A percentile compares a stretch with the other conserved stretches of the same genome.
Evolutionary conservation across 163 green algal genomes (phyloP).

Genomic region (Chlamydomonas reinhardtii): DNA sequence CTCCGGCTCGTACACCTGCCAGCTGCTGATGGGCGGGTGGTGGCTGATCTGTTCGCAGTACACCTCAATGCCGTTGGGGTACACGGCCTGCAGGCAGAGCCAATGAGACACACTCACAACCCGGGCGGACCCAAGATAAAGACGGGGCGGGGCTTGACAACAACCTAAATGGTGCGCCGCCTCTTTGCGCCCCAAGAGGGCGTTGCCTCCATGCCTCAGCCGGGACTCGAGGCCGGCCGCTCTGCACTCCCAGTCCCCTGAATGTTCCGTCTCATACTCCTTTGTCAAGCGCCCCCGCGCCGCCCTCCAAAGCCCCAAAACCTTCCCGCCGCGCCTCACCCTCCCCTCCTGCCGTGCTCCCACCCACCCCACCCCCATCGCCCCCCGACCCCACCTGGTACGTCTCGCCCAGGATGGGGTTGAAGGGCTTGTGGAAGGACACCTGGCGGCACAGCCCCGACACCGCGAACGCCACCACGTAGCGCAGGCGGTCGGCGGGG

Average conservation of each 20-base stretch:
- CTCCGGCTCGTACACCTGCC: constrained; percentile 67
- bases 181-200: too few species aligned
- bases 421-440: constrained; percentile 69
- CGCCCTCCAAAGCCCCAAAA: too few species aligned
- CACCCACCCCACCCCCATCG: too few species aligned
- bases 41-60: constrained; percentile 75
- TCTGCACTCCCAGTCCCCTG: too few species aligned
- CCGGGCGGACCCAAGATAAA: not conserved
- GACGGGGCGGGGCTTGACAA: too few species aligned
- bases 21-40: constrained; percentile 73
- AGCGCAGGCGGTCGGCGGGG: constrained; percentile 57
- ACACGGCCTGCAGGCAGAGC: constrained; percentile 31
- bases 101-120: not conserved
- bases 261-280: too few species aligned
- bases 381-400: constrained; percentile 18
- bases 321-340: too few species aligned
- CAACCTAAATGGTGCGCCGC: too few species aligned
- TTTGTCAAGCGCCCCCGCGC: too few species aligned
- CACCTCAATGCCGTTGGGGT: constrained; percentile 59
- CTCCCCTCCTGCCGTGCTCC: too few species aligned
- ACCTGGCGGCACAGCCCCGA: constrained; percentile 59
- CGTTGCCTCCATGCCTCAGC: too few species aligned
- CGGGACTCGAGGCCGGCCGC: too few species aligned
- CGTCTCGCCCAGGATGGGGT: constrained; percentile 67
- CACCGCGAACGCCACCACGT: constrained; percentile 58